Percentiles rank a stretch among this genome's conserved stretches.
These are phyloP conservation scores for Pittosporum tobira DNA, from an alignment of 129 eudicot species.

Conservation along the genomic window DNA sequence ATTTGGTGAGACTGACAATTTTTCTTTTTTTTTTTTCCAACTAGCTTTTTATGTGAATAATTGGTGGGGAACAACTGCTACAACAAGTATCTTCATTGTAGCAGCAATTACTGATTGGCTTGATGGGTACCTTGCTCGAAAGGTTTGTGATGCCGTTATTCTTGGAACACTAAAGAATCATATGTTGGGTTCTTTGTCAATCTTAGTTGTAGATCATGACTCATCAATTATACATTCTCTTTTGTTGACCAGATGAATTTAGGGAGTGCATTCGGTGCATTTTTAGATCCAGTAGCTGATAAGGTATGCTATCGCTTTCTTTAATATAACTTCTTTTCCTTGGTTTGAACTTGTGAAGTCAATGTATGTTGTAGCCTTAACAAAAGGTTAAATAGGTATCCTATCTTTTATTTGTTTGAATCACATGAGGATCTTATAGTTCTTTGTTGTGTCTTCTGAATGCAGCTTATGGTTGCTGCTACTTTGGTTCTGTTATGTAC, in stretches of 20 bases:
- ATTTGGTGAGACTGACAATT: conserved; percentile 27
- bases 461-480: conserved; percentile 99
- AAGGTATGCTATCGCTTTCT: conserved; percentile 49
- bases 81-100: conserved; percentile 66
- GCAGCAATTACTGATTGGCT: conserved; percentile 99
- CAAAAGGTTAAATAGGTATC: background rate
- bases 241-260: conserved; percentile 54
- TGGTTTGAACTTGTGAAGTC: background rate
- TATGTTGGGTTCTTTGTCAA: background rate
- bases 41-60: conserved; percentile 76
- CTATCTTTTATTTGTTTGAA: background rate
- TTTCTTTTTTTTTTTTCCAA: conserved; percentile 8
- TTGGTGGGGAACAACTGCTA: conserved; percentile 82
- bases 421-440: background rate
- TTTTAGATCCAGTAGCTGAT: conserved; percentile 97
- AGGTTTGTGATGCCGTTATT: conserved; percentile 31
- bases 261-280: conserved; percentile 95
- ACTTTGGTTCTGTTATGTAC: conserved; percentile 84
- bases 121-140: conserved; percentile 93
- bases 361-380: background rate
- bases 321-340: background rate
- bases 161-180: conserved; percentile 1
- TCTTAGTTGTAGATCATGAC: background rate
- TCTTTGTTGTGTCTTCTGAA: conserved; percentile 2
- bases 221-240: background rate